Evolutionary conservation across 495 filamentous ascomycete species (phyloP), one percentile per base, ranked within the genome.

Genomic region (Symbiotaphrina buchneri): DNA sequence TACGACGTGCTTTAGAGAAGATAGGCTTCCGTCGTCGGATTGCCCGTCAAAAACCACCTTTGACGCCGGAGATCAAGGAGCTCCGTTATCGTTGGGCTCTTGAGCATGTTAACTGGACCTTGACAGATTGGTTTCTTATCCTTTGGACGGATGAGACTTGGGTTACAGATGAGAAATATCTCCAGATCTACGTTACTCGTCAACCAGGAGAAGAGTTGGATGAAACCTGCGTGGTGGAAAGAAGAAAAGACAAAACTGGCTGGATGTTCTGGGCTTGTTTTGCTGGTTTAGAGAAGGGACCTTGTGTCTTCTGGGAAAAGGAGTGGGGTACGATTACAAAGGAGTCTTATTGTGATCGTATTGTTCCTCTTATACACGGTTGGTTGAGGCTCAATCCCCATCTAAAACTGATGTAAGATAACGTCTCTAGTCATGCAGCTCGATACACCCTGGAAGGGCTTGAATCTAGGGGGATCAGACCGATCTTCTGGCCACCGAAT

Each of bases 251-350:
- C 19, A 41, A 41, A 13, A 27, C 23, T 6, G 41, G 43, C 1
- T 42, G 32, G 39, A 46, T 46, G 28, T 46, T 48, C 41, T 46
- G 27, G 39, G 46, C 31, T 17, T 41, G 33, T 27, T 42, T 48
- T 23, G 21, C 19, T 11, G 32, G 34, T 16, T 19, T 23, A 10
- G 25, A 7, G 28, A 36, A 46, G 34, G 39, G 39, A 1, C 41
- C 37, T 3, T 19, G 24, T 25, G 21, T 45, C 15, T 45, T 44
- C 36, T 45, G 24, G 41, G 41, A 44, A 36, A 48, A 43, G 36
- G 34, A 42, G 18, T 42, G 27, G 40, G 26, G 32, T 1, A 28
- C 28, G n/a, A 33, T 41, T 23, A 35, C 38, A 6, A 13, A 10
- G 6, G 17, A 36, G 11, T 30, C 19, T n/a, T 40, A 40, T 23